These are phyloP conservation scores for Cladosporium velox DNA, from an alignment of 2,329 filamentous ascomycete genomes.

Conservation along the genomic window DNA sequence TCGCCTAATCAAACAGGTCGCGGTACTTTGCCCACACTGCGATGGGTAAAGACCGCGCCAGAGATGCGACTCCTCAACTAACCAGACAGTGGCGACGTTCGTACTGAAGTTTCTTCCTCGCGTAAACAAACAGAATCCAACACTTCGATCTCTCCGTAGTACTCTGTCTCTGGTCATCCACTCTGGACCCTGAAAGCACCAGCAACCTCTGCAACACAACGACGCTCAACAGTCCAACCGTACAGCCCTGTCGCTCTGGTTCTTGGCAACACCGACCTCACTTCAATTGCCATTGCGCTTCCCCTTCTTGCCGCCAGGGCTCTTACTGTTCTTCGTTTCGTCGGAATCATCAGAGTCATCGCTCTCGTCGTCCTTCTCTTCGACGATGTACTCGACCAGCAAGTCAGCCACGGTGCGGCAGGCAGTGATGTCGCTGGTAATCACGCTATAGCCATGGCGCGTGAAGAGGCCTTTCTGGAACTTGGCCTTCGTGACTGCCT, in stretches of 20 bases:
- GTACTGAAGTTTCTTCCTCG: neutral
- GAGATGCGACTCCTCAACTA: neutral
- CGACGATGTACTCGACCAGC: constrained; percentile 8
- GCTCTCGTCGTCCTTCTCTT: neutral
- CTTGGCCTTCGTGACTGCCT: neutral
- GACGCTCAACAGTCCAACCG: neutral
- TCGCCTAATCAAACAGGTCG: neutral
- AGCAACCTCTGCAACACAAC: neutral
- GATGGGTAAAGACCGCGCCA: neutral
- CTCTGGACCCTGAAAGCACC: too few species aligned
- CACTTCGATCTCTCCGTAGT: too few species aligned
- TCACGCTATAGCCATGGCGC: neutral
- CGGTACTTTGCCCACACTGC: neutral
- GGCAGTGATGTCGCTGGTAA: neutral
- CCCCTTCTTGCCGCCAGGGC: neutral
- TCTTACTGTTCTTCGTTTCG: neutral
- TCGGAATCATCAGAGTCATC: neutral
- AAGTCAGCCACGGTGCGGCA: constrained; percentile 12
- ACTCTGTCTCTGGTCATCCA: too few species aligned
- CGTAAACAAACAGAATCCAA: too few species aligned
- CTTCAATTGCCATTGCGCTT: neutral
- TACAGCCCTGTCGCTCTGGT: neutral
- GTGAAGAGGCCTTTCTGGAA: neutral
- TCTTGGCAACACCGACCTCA: neutral
- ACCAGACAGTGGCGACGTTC: neutral